A percentile compares a stretch with the other conserved stretches of the same genome.
phyloP scores from a whole-genome alignment of 2,329 filamentous ascomycete species.

The Alternaria ethzedia region DNA sequence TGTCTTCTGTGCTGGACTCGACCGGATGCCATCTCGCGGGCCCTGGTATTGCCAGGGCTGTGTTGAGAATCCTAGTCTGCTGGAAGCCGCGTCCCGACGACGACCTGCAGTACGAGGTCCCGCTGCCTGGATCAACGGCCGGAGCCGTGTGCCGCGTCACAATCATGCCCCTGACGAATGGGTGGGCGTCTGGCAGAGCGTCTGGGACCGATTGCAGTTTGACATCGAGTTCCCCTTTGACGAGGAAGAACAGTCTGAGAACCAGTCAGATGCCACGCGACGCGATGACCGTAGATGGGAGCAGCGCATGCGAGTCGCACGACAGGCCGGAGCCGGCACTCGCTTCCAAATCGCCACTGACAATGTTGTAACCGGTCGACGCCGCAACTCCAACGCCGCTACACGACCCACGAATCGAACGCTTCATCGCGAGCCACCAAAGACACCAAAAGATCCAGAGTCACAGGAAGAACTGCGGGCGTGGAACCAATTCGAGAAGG shows the following conservation, averaged over 20 bases:
- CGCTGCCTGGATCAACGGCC: conserved; percentile 40
- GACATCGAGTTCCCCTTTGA: conserved; percentile 88
- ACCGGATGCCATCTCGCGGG: conserved; percentile 71
- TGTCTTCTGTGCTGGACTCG: conserved; percentile 86
- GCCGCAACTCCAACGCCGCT: conserved; percentile 48
- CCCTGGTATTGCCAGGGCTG: conserved; percentile 94
- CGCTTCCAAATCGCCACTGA: conserved; percentile 74
- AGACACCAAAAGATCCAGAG: conserved; percentile 67
- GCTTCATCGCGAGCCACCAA: conserved; percentile 45
- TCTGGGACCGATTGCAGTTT: conserved; percentile 78
- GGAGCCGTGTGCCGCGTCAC: conserved; percentile 39
- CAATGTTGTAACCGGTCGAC: conserved; percentile 55
- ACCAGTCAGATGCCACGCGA: conserved; percentile 62
- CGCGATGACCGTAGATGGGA: conserved; percentile 76
- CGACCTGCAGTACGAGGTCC: conserved; percentile 34
- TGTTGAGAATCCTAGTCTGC: conserved; percentile 48
- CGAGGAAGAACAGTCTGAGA: conserved; percentile 64
- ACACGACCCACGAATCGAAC: conserved; percentile 40
- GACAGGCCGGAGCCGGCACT: conserved; percentile 75
- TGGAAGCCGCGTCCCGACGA: conserved; percentile 45
- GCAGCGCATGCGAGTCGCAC: conserved; percentile 80
- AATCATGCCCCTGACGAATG: conserved; percentile 52
- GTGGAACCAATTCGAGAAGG: conserved; percentile 90
- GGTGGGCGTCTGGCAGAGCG: conserved; percentile 86
- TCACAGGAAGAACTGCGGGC: conserved; percentile 81